Evolutionary conservation across 2,329 filamentous ascomycete genomes (phyloP).

Genomic region (Hymenoscyphus occultus): DNA sequence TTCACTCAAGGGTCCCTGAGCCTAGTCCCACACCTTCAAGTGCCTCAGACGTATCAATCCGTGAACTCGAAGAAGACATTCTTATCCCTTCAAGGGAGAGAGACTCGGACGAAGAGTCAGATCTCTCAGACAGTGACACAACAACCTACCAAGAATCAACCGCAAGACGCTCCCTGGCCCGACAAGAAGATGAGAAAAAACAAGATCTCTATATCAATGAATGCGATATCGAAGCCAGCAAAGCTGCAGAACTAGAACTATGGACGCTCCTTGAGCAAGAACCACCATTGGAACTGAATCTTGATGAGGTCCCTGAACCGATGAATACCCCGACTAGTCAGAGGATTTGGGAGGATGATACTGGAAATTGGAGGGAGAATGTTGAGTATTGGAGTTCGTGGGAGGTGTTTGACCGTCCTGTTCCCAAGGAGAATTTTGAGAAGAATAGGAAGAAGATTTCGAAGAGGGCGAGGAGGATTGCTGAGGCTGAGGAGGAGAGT

Average conservation of each 20-base stretch:
- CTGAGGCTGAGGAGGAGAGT: slow-evolving; percentile 11
- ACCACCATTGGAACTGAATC: slow-evolving; percentile 29
- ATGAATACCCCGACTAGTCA: slow-evolving; percentile 11
- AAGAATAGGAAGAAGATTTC: slow-evolving; percentile 22
- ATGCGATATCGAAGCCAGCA: slow-evolving; percentile 29
- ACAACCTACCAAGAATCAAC: background rate
- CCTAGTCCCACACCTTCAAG: background rate
- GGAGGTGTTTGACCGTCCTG: slow-evolving; percentile 29
- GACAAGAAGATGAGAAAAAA: slow-evolving; percentile 16
- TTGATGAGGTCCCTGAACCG: slow-evolving; percentile 14
- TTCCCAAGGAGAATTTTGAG: slow-evolving; percentile 26
- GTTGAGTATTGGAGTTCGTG: slow-evolving; percentile 33
- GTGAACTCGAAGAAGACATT: slow-evolving; percentile 6
- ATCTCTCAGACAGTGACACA: slow-evolving; percentile 6
- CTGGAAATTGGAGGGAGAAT: slow-evolving; percentile 30
- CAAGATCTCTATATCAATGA: slow-evolving; percentile 31
- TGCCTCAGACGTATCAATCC: background rate
- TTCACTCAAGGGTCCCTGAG: background rate
- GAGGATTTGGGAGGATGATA: slow-evolving; percentile 7
- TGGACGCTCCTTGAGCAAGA: slow-evolving; percentile 32
- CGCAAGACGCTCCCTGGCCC: background rate
- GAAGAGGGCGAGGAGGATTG: slow-evolving; percentile 18
- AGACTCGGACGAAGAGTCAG: background rate
- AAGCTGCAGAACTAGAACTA: slow-evolving; percentile 29
- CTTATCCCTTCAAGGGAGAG: background rate